These are phyloP conservation scores for Arabidopsis lyrata DNA, from an alignment of 441 rosid genomes.

Conservation along the genomic window DNA sequence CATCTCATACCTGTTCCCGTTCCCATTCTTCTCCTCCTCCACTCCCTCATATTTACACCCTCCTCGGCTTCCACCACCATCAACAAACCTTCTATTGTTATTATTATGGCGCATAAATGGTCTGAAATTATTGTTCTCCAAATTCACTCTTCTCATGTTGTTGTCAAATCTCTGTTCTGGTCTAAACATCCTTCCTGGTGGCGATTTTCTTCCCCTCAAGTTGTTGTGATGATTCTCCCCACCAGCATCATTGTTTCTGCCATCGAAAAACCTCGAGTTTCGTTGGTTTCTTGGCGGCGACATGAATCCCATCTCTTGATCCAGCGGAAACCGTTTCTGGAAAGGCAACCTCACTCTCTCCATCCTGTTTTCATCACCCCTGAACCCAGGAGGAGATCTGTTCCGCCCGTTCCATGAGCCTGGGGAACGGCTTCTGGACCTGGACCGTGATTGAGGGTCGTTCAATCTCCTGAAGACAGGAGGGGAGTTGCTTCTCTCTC, in stretches of 20 bases:
- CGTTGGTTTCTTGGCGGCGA: conserved; percentile 38
- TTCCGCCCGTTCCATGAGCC: conserved; percentile 48
- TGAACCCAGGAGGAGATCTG: conserved; percentile 47
- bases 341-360: conserved; percentile 54
- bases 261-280: conserved; percentile 51
- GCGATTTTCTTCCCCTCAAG: conserved; percentile 52
- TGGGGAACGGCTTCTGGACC: conserved; percentile 71
- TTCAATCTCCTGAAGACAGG: conserved; percentile 49
- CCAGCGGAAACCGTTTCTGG: conserved; percentile 50
- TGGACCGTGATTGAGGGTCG: conserved; percentile 47
- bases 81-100: conserved; percentile 39
- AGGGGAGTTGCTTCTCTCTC: conserved; percentile 58
- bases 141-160: conserved; percentile 1
- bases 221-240: conserved; percentile 32
- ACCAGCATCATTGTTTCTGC: conserved; percentile 44
- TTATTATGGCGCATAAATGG: conserved; percentile 37
- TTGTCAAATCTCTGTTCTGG: conserved; percentile 47
- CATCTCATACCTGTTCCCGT: conserved; percentile 44
- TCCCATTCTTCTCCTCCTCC: conserved; percentile 43
- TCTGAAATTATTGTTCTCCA: conserved; percentile 35
- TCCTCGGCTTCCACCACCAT: conserved; percentile 1
- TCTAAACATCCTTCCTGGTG: conserved; percentile 32
- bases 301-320: conserved; percentile 46
- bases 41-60: conserved; percentile 18
- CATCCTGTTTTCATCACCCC: conserved; percentile 47